These are phyloP conservation scores for Seminavis robusta DNA, from an alignment of 108 stramenopile species.

Conservation along the genomic window DNA sequence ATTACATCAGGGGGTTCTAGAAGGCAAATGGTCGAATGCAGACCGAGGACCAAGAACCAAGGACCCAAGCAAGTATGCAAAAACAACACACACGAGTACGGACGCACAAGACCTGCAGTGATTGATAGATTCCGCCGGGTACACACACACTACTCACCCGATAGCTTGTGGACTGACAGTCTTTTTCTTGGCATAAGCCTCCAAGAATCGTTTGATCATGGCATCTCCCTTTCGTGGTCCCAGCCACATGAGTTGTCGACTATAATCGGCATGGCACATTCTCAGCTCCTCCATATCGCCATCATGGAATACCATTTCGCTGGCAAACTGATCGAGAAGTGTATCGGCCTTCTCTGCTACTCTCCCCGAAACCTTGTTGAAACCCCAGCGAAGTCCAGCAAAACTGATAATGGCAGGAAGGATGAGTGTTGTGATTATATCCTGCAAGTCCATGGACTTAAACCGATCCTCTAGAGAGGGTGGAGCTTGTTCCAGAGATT, in stretches of 20 bases:
- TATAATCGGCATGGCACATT: conserved; percentile 58
- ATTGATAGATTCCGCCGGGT: too few relatives aligned
- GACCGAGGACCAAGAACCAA: too few relatives aligned
- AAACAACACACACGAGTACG: not conserved
- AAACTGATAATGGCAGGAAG: conserved; percentile 32
- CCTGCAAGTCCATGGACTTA: conserved; percentile 32
- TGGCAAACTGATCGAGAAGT: conserved; percentile 52
- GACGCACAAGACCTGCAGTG: not conserved
- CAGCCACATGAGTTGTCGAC: conserved; percentile 57
- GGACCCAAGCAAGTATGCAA: too few relatives aligned
- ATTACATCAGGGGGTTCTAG: too few relatives aligned
- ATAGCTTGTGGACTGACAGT: conserved; percentile 69
- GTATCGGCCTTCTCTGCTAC: conserved; percentile 36
- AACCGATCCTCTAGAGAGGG: conserved; percentile 12
- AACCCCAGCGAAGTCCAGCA: conserved; percentile 37
- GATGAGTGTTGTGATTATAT: conserved; percentile 35
- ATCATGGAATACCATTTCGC: conserved; percentile 80
- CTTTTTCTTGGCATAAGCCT: conserved; percentile 71
- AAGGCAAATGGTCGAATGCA: too few relatives aligned
- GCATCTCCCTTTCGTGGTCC: conserved; percentile 38
- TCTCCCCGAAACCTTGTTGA: conserved; percentile 23
- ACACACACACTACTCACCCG: conserved; percentile 37
- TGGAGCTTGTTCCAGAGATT: conserved; percentile 1
- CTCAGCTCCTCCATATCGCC: conserved; percentile 81
- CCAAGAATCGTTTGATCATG: conserved; percentile 62